Evolutionary conservation across 1,284 basidiomycete genomes (phyloP), one percentile per base, ranked within the genome.

Genomic region (Moniliella sp.): DNA sequence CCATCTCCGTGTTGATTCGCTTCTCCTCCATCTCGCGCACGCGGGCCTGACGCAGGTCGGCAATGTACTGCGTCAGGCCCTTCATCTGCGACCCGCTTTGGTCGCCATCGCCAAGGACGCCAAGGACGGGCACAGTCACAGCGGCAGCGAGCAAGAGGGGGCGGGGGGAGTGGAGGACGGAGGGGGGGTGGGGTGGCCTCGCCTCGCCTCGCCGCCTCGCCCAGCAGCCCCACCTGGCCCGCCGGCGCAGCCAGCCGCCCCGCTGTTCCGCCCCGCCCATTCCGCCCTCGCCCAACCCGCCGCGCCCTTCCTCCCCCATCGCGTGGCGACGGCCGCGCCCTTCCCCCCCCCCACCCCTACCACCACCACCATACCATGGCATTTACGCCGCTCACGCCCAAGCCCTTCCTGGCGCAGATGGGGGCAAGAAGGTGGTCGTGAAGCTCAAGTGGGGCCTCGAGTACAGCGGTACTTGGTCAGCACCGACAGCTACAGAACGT

Each of bases 1-100:
- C 88, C 88, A 99, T 94, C 65, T 99, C 91, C 62, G 91, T 84
- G 66, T 97, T 97, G 52, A 97, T 91, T 35, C 88, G 67, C 65
- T 93, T 93, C 69, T 94, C 88, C 59, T 88, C 84, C 13, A 47
- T 42, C 36, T 57, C 52, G 16, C 49, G 42, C 10, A 48, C 45
- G 15, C 46, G 35, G 29, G 80, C 81, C 42, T 86, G 82, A 46
- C 91, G 76, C 51, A 97, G 78, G 63, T 97, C 88, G 60, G 86
- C 83, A 62, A 97, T 97, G 69, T 94, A 97, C 82, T 88, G 81
- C 42, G 81, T 86, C 45, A 86, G 65, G 28, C 82, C 81, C 40
- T 82, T 71, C 81, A 84, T 86, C 40, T 68, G 72, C 37, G 78
- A 73, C 80, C 77, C 80, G 83, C 83, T 34, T 42, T 70, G 47